phyloP scores from a whole-genome alignment of 768 basidiomycete species.

The Roridomyces roridus region DNA sequence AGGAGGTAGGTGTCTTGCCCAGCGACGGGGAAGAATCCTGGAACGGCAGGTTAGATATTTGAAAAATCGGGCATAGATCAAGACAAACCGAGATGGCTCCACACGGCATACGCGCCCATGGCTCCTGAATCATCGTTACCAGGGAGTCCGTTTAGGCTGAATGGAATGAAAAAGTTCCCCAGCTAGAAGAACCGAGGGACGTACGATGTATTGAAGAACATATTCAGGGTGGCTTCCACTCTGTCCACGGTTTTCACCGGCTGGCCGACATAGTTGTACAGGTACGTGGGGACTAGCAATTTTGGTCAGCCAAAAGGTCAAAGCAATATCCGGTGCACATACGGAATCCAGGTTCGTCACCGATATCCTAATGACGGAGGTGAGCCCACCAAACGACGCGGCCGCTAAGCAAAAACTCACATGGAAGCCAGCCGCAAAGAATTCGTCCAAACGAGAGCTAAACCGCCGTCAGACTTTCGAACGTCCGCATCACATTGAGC shows the following conservation, averaged over 20 bases:
- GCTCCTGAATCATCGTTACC: slow-evolving; percentile 23
- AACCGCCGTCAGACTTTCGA: neutral
- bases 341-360: slow-evolving; percentile 25
- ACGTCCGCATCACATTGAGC: neutral
- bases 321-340: neutral
- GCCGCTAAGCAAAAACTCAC: slow-evolving; percentile 1
- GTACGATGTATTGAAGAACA: slow-evolving; percentile 18
- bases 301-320: neutral
- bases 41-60: neutral
- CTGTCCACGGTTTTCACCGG: slow-evolving; percentile 23
- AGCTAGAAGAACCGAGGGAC: neutral
- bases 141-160: slow-evolving; percentile 13
- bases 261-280: slow-evolving; percentile 26
- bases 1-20: slow-evolving; percentile 25
- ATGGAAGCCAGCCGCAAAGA: slow-evolving; percentile 19
- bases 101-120: slow-evolving; percentile 24
- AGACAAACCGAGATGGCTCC: slow-evolving; percentile 24
- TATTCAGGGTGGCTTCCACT: slow-evolving; percentile 9
- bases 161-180: neutral
- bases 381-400: neutral
- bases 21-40: slow-evolving; percentile 24
- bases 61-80: neutral
- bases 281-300: slow-evolving; percentile 20
- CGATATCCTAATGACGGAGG: slow-evolving; percentile 14
- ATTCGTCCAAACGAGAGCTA: slow-evolving; percentile 21